Evolutionary conservation across 441 rosid species (phyloP).

Genomic region (Manihot esculenta): DNA sequence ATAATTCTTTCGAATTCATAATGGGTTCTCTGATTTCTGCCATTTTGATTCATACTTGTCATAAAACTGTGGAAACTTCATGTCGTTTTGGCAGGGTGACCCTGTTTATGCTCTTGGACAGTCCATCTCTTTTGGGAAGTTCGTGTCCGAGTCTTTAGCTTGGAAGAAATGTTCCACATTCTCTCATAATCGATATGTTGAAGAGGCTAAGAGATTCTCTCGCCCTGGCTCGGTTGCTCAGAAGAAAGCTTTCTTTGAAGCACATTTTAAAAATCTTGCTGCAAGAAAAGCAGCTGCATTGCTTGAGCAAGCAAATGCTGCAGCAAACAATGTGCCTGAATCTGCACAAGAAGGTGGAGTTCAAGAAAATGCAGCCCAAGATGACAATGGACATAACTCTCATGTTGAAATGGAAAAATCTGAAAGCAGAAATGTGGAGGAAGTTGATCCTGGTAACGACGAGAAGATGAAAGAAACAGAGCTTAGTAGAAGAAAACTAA

Average conservation of each 20-base stretch:
- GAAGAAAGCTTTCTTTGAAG: conserved; percentile 87
- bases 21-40: conserved; percentile 23
- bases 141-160: conserved; percentile 59
- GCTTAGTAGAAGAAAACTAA: conserved; percentile 35
- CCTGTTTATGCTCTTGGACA: conserved; percentile 56
- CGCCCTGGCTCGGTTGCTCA: conserved; percentile 90
- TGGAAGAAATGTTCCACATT: conserved; percentile 97
- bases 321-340: conserved; percentile 20
- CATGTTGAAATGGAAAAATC: conserved; percentile 18
- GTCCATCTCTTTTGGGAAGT: conserved; percentile 88
- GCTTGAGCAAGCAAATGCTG: conserved; percentile 33
- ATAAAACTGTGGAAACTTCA: neutral
- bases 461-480: conserved; percentile 27
- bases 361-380: conserved; percentile 15
- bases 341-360: conserved; percentile 17
- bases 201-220: conserved; percentile 76
- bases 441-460: conserved; percentile 9
- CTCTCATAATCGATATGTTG: conserved; percentile 77
- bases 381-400: conserved; percentile 9
- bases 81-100: conserved; percentile 43
- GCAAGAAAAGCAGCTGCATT: conserved; percentile 47
- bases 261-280: conserved; percentile 73
- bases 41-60: neutral
- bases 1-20: conserved; percentile 7
- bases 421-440: conserved; percentile 19